Evolutionary conservation across 2,329 filamentous ascomycete genomes (phyloP).

Genomic region (Didymella sp.): DNA sequence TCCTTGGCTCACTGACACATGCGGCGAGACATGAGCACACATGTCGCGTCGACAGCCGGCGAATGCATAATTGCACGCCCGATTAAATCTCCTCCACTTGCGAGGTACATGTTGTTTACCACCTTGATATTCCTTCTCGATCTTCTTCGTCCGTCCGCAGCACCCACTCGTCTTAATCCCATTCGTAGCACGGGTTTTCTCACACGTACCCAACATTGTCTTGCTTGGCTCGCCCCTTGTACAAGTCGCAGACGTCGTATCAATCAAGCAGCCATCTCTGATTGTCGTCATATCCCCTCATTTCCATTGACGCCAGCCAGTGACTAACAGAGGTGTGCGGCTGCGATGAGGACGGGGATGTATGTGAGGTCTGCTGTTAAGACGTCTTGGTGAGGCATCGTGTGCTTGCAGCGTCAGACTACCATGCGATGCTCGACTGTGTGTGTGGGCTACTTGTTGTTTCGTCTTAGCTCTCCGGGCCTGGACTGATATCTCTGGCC

Average conservation of each 20-base stretch:
- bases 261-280: slow-evolving; percentile 34
- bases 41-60: too few relatives aligned
- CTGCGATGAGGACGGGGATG: too few relatives aligned
- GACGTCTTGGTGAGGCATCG: slow-evolving; percentile 5
- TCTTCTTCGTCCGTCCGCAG: too few relatives aligned
- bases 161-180: slow-evolving; percentile 36
- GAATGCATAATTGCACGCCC: too few relatives aligned
- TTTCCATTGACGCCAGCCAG: slow-evolving; percentile 44
- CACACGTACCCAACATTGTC: slow-evolving; percentile 38
- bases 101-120: too few relatives aligned
- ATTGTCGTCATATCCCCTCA: slow-evolving; percentile 35
- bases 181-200: slow-evolving; percentile 36
- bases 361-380: slow-evolving; percentile 5
- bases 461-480: not conserved
- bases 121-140: too few relatives aligned
- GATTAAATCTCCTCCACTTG: too few relatives aligned
- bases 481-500: not conserved
- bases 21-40: too few relatives aligned
- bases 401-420: too few relatives aligned
- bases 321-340: too few relatives aligned
- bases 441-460: not conserved
- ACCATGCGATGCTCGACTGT: too few relatives aligned
- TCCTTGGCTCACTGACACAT: not conserved
- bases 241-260: slow-evolving; percentile 37
- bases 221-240: slow-evolving; percentile 42